Conservation (phyloP, 257 asterid species). For the Apocynum venetum region DNA sequence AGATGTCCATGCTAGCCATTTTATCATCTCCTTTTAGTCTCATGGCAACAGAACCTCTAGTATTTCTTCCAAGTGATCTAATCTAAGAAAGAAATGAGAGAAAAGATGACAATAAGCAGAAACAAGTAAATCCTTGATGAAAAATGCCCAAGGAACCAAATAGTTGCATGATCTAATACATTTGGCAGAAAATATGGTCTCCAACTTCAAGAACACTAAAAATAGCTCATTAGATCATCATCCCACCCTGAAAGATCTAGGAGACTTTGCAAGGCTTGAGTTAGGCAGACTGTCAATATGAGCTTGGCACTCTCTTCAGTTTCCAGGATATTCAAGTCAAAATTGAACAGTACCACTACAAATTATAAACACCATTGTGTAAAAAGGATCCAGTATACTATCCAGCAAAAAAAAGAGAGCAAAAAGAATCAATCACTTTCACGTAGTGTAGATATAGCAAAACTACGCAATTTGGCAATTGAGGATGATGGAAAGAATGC, state of each 20-base stretch:
- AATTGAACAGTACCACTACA: neutral
- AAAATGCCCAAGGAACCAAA: neutral
- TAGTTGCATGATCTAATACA: neutral
- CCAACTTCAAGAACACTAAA: neutral
- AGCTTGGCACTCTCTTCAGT: neutral
- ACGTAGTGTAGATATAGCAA: neutral
- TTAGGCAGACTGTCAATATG: neutral
- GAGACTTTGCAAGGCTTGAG: neutral
- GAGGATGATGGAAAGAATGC: neutral
- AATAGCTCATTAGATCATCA: neutral
- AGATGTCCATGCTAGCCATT: slow-evolving; percentile 92
- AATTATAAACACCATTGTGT: neutral
- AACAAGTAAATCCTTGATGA: neutral
- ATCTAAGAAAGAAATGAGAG: slow-evolving; percentile 43
- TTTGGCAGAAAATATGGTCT: neutral
- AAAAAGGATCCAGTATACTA: neutral
- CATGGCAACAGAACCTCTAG: slow-evolving; percentile 96
- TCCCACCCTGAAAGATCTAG: neutral
- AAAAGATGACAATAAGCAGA: slow-evolving; percentile 7
- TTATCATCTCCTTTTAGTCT: slow-evolving; percentile 76
- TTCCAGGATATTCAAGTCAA: neutral
- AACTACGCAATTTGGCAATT: neutral
- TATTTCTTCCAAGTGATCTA: slow-evolving; percentile 87
- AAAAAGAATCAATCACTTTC: neutral
- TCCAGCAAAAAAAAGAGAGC: neutral